Evolutionary conservation across 2,329 filamentous ascomycete species (phyloP), one percentile per base, ranked within the genome.

Genomic region (Penicillium sp.): DNA sequence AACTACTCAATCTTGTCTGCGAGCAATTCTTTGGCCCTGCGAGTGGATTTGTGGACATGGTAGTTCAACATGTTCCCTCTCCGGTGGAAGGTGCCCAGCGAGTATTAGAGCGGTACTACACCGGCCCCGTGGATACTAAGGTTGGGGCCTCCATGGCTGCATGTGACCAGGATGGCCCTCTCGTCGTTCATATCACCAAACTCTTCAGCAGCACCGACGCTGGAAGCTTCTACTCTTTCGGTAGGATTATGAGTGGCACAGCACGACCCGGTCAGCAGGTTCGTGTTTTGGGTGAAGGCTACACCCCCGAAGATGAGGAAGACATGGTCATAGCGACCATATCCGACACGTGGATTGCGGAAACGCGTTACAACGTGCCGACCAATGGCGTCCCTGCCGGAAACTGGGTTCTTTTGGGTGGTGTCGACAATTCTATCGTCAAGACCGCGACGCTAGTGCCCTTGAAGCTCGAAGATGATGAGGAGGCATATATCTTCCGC

Each of bases 361-460:
- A 97, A 71, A 91, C 91, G 19, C 79, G 91, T 64, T 99, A 99
- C 73, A 95, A 91, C 59, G 87, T 99, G 39, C 84, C 89, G 2
- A 91, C 89, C 0, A 89, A 90, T 59, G 93, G 93, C 41, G 84
- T 99, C 22, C 93, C 93, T 5, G 93, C 93, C 1, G 93, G 93
- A 36, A 96, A 95, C 66, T 88, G 89, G 77, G 92, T 95, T 12
- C 75, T 99, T n/a, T 78, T 99, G 13, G 84, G 88, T 47, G 93
- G 92, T 12, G 85, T 99, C 25, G 92, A 97, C 75, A 97, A 97
- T 70, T 96, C 91, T 4, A 97, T 99, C 61, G 89, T 97, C 73
- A 99, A 99, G 73, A 92, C 90, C 2, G 93, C 93, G 8, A 99
- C 93, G 0, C 79, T 99, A 40, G 83, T 99, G 27, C 83, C 89